A percentile compares a stretch with the other conserved stretches of the same genome.
phyloP scores from a whole-genome alignment of 2,329 filamentous ascomycete genomes.

The Aspergillus hiratsukae region DNA sequence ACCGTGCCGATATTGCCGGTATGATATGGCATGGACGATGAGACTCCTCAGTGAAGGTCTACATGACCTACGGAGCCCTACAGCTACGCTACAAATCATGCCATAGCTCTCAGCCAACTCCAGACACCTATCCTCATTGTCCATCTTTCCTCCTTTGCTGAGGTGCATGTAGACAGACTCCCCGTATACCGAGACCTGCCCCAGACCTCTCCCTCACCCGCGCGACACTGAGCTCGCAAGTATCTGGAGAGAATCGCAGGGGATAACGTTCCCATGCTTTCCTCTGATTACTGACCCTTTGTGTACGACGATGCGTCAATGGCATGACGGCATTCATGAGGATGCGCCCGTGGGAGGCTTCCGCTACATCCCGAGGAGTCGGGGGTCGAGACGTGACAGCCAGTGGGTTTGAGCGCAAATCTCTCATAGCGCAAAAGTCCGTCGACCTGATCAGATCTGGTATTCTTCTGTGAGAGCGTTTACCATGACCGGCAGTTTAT shows the following conservation, averaged over 20 bases:
- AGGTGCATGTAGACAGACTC: too few species aligned
- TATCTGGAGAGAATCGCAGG: constrained; percentile 43
- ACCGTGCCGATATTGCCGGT: constrained; percentile 41
- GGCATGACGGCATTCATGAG: constrained; percentile 31
- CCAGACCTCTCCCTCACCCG: constrained; percentile 50
- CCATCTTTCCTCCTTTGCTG: constrained; percentile 44
- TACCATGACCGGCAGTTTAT: neutral
- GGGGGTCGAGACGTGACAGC: constrained; percentile 10
- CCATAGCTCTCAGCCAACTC: constrained; percentile 48
- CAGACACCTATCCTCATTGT: constrained; percentile 52
- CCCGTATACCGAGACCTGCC: too few species aligned
- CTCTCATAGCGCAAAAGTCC: constrained; percentile 36
- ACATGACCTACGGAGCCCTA: constrained; percentile 45
- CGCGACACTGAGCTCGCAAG: too few species aligned
- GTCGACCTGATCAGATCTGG: constrained; percentile 42
- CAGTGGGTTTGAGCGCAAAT: constrained; percentile 41
- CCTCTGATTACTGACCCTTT: constrained; percentile 45
- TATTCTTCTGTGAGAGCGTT: neutral
- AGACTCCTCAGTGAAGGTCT: constrained; percentile 46
- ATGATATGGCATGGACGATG: constrained; percentile 42
- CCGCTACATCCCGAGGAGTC: constrained; percentile 41
- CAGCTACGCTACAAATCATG: constrained; percentile 44
- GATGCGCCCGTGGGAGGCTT: constrained; percentile 18
- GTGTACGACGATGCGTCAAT: constrained; percentile 13
- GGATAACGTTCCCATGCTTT: constrained; percentile 53